A percentile compares a stretch with the other conserved stretches of the same genome.
These are phyloP conservation scores for rapeseed (Brassica napus) DNA, from an alignment of 345 rosid genomes.

Conservation along the genomic window Da-Ae NC_063434.1:2983001-2983500, in stretches of 20 bases:
- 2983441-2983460: neutral
- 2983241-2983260: neutral
- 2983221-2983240: constrained; percentile 11
- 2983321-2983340: constrained; percentile 72
- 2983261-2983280: neutral
- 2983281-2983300: neutral
- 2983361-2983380: constrained; percentile 69
- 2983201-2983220: neutral
- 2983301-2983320: constrained; percentile 50
- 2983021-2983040: neutral
- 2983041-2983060: neutral
- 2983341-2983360: constrained; percentile 84
- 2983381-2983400: constrained; percentile 72
- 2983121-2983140: neutral
- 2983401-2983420: constrained; percentile 49
- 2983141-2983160: constrained; percentile 11
- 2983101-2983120: constrained; percentile 5
- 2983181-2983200: neutral
- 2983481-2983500: constrained; percentile 8
- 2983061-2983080: neutral
- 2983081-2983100: neutral
- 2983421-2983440: neutral
- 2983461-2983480: neutral
- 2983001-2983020: constrained; percentile 17
- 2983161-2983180: neutral